Percentiles rank a stretch among this genome's conserved stretches.
Evolutionary conservation across 345 rosid species (phyloP).

Genomic region (Nephelium lappaceum): DNA sequence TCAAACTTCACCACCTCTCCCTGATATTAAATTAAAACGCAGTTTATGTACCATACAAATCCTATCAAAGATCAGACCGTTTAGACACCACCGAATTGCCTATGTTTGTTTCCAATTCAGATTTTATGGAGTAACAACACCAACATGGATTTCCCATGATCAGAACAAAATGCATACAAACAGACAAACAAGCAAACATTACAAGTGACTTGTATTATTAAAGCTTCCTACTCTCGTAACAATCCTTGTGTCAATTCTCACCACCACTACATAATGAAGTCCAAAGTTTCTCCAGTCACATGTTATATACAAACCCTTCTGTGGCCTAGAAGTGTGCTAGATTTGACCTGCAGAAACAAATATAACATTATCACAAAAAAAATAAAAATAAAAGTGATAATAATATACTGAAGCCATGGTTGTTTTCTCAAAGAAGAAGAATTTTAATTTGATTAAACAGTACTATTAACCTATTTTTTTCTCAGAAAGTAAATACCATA

Average conservation of each 20-base stretch:
- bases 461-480: too few species aligned
- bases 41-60: background rate
- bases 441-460: background rate
- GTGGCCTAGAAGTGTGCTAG: constrained; percentile 5
- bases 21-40: too few species aligned
- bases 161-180: background rate
- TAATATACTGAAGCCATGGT: background rate
- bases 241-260: constrained; percentile 20
- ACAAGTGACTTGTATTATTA: background rate
- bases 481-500: background rate
- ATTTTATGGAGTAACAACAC: background rate
- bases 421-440: background rate
- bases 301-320: constrained; percentile 32
- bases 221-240: constrained; percentile 7
- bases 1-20: background rate
- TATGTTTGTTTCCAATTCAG: too few species aligned
- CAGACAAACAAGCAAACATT: background rate
- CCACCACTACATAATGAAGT: constrained; percentile 1
- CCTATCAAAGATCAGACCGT: background rate
- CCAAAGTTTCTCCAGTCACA: constrained; percentile 20
- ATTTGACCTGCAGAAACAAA: constrained; percentile 27
- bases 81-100: background rate
- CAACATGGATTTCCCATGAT: background rate
- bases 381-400: background rate
- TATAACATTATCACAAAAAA: background rate